Conservation (phyloP, 2,329 filamentous ascomycete genomes). For the Leptosphaerulina australis region DNA sequence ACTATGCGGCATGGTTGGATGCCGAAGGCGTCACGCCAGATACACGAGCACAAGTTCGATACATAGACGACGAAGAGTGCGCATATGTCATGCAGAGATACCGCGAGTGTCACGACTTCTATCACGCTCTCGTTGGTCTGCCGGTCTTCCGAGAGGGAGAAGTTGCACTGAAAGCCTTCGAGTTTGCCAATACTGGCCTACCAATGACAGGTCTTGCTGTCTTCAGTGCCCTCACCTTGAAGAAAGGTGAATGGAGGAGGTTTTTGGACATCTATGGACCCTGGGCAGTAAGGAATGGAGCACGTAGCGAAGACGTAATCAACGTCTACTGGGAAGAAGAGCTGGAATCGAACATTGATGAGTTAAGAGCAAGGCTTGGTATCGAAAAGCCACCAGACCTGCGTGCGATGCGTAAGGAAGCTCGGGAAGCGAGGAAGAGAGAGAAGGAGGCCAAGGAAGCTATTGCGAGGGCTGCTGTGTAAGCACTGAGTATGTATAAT, state of each 20-base stretch:
- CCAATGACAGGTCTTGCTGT: constrained; percentile 93
- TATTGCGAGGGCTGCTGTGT: constrained; percentile 28
- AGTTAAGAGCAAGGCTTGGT: constrained; percentile 73
- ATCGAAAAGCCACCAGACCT: constrained; percentile 91
- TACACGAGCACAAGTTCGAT: constrained; percentile 79
- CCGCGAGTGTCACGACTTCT: constrained; percentile 96
- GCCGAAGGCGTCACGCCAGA: constrained; percentile 92
- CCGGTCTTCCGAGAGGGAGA: constrained; percentile 95
- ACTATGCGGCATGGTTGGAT: constrained; percentile 91
- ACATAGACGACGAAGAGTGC: constrained; percentile 93
- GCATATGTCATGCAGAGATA: constrained; percentile 99
- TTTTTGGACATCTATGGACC: constrained; percentile 81
- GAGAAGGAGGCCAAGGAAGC: constrained; percentile 59
- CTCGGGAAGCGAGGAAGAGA: constrained; percentile 71
- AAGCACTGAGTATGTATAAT: constrained; percentile 21
- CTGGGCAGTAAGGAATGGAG: constrained; percentile 87
- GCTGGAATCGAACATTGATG: constrained; percentile 80
- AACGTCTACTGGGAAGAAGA: constrained; percentile 99
- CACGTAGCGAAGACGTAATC: constrained; percentile 78
- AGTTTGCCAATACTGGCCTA: constrained; percentile 91
- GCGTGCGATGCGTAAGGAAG: constrained; percentile 73
- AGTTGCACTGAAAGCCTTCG: constrained; percentile 95
- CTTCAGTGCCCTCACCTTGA: constrained; percentile 70
- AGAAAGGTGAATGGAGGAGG: constrained; percentile 65
- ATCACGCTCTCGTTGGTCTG: constrained; percentile 89